Base-by-base conservation (phyloP, 2,329 filamentous ascomycete genomes). In the Fusarium phyllophilum region DNA sequence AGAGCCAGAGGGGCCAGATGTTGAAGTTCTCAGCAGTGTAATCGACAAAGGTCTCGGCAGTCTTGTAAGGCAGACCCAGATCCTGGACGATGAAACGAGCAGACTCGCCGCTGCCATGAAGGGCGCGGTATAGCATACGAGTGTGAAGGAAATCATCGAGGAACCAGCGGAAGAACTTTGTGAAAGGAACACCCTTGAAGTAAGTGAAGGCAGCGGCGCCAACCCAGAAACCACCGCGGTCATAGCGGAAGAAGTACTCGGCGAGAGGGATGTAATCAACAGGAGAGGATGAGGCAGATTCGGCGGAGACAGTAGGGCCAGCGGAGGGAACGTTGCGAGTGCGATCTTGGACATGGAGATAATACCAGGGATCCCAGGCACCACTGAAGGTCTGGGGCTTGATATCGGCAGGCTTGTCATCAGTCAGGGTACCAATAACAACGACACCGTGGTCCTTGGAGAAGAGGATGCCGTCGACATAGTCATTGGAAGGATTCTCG, bases 201-300 rank as follows among this genome's bases (percentile, higher is more conserved):
- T 93, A 94, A 45, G 86, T 84, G 80, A 92, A 94, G 7, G 90
- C 91, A 20, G 88, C 88, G 12, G 84, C 83, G 48, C 90, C 92
- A 42, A 93, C 91, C 92, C 92, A 94, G 85, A 94, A 94, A 20
- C 90, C 91, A 59, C 91, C 92, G 49, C 92, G 89, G 81, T 94
- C 92, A 83, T 94, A 94, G 57, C 92, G 89, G 85, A 94, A 94
- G 73, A 94, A 89, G 79, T 94, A 94, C 79, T 94, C 92, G 44
- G 89, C 88, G 8, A 94, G 83, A 0, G 92, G 92, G 45, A 94
- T 87, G 75, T 89, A 89, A 57, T 93, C 90, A 60, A 80, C 74
- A 22, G 77, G 63, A 13, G 77, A 62, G 52, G 81, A 55, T 73
- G 78, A 38, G 17, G 75, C 33, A 36, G 74, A 51, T 44, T 64